These are phyloP conservation scores for Begonia masoniana DNA, from an alignment of 306 rosid genomes.

Conservation along the genomic window DNA sequence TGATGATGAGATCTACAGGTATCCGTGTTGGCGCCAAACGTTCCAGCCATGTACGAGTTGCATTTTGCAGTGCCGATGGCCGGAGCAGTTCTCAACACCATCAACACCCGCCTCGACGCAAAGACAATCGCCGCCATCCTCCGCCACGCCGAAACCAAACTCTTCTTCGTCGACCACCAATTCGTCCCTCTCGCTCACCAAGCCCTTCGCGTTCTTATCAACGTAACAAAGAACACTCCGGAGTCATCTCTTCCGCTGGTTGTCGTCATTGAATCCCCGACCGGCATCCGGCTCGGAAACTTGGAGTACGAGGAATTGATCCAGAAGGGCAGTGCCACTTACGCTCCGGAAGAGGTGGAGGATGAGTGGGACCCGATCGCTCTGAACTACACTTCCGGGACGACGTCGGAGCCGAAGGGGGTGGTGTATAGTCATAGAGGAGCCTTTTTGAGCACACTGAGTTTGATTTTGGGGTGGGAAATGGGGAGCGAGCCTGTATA, in stretches of 20 bases:
- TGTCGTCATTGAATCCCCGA: constrained; percentile 56
- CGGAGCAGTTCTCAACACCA: constrained; percentile 50
- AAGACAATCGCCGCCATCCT: constrained; percentile 46
- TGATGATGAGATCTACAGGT: constrained; percentile 37
- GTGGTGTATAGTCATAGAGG: constrained; percentile 94
- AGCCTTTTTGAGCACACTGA: constrained; percentile 48
- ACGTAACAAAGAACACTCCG: constrained; percentile 30
- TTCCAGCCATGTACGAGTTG: constrained; percentile 84
- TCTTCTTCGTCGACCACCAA: constrained; percentile 52
- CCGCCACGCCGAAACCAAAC: constrained; percentile 39
- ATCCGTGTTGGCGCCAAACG: constrained; percentile 75
- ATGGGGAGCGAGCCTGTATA: constrained; percentile 80
- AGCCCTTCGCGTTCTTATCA: constrained; percentile 41
- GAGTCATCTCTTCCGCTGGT: constrained; percentile 45
- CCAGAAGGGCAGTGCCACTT: constrained; percentile 63
- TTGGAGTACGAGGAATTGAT: constrained; percentile 59
- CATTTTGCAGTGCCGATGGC: constrained; percentile 68
- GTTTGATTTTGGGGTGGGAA: constrained; percentile 60
- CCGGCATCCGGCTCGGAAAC: constrained; percentile 37
- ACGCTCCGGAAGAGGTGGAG: constrained; percentile 61
- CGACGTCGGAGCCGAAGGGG: constrained; percentile 92
- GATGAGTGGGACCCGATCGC: constrained; percentile 99
- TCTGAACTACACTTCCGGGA: constrained; percentile 87
- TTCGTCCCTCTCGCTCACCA: constrained; percentile 37
- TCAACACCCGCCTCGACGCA: constrained; percentile 51